These are phyloP conservation scores for Coemansia sp. DNA, from an alignment of 192 early-diverging fungal genomes.

Conservation along the genomic window DNA sequence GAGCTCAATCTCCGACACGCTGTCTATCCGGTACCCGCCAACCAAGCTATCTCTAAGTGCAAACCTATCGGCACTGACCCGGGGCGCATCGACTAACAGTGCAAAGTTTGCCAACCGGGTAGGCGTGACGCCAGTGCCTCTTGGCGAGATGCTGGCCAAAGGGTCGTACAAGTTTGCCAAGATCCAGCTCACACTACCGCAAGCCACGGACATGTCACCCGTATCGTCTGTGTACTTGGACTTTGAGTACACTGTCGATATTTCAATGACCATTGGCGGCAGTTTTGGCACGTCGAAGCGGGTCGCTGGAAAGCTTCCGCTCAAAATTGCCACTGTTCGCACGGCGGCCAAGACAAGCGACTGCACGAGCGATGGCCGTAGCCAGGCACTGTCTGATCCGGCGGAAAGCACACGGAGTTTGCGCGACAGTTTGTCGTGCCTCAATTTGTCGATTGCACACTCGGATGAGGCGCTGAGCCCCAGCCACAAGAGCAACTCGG, in stretches of 20 bases:
- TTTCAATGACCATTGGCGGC: conserved; percentile 42
- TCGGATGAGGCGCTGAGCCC: conserved; percentile 22
- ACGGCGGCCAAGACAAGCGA: conserved; percentile 18
- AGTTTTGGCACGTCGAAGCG: conserved; percentile 49
- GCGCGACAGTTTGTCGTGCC: conserved; percentile 42
- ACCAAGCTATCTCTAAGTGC: conserved; percentile 13
- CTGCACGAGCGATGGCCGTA: background rate
- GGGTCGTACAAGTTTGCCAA: conserved; percentile 55
- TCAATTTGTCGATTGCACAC: conserved; percentile 45
- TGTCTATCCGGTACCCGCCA: conserved; percentile 46
- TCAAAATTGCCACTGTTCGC: conserved; percentile 46
- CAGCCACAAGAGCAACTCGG: conserved; percentile 17
- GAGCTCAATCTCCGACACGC: conserved; percentile 48
- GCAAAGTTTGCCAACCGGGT: conserved; percentile 17
- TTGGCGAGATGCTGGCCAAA: conserved; percentile 41
- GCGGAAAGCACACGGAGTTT: conserved; percentile 27
- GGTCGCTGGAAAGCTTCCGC: conserved; percentile 33
- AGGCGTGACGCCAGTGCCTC: conserved; percentile 32
- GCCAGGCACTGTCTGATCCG: conserved; percentile 18
- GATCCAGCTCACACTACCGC: conserved; percentile 48
- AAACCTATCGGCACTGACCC: conserved; percentile 30
- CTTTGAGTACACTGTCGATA: conserved; percentile 52
- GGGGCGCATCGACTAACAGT: conserved; percentile 15
- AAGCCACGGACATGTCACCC: conserved; percentile 42
- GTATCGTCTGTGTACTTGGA: conserved; percentile 53